Evolutionary conservation across 768 basidiomycete genomes (phyloP).

Genomic region (Arthromyces matolae): DNA sequence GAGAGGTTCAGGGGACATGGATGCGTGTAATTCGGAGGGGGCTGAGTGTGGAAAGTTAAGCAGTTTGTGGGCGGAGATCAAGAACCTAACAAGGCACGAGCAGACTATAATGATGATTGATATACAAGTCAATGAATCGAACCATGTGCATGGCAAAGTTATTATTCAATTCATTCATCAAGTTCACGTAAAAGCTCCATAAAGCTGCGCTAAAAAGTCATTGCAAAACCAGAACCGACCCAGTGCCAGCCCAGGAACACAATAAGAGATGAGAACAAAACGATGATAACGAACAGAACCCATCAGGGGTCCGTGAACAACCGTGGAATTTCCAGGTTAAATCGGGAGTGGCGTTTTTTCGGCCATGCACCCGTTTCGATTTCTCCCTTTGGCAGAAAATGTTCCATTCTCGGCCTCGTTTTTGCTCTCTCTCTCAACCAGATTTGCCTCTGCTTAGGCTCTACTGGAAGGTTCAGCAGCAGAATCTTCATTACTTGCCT

Average conservation of each 20-base stretch:
- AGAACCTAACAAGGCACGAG: constrained; percentile 16
- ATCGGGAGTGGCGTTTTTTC: constrained; percentile 5
- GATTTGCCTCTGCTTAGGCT: background rate
- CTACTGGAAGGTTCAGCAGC: background rate
- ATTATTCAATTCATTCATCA: constrained; percentile 7
- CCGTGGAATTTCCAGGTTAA: too few relatives aligned
- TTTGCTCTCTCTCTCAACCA: background rate
- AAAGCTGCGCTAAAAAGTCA: background rate
- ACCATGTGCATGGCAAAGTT: background rate
- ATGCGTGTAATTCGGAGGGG: constrained; percentile 24
- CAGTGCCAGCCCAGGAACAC: background rate
- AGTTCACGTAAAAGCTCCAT: constrained; percentile 2
- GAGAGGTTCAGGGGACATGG: constrained; percentile 15
- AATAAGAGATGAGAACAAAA: background rate
- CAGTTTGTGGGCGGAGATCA: constrained; percentile 21
- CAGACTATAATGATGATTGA: constrained; percentile 8
- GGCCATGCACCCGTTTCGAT: constrained; percentile 1
- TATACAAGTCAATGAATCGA: constrained; percentile 6
- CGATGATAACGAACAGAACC: too few relatives aligned
- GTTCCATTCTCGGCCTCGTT: constrained; percentile 14
- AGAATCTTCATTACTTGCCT: constrained; percentile 1
- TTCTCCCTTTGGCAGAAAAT: constrained; percentile 15
- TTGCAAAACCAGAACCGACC: background rate
- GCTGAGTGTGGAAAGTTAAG: constrained; percentile 21
- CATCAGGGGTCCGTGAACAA: too few relatives aligned